A percentile compares a stretch with the other conserved stretches of the same genome.
phyloP scores from a whole-genome alignment of 108 stramenopile species.

The Nitzschia putrida region DNA sequence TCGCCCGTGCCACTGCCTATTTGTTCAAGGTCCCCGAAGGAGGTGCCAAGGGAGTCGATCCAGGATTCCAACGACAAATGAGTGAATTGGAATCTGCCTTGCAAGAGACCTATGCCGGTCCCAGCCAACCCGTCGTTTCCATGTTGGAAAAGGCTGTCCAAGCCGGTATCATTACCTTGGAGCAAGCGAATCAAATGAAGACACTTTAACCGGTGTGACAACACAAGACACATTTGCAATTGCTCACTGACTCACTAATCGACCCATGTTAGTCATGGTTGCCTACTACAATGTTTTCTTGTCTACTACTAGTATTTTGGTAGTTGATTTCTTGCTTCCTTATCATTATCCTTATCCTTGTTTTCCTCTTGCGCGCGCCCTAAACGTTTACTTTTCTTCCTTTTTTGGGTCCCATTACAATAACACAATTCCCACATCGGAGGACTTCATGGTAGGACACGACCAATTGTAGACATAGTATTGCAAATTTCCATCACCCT shows the following conservation, averaged over 20 bases:
- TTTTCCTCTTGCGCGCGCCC: not conserved
- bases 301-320: too few relatives aligned
- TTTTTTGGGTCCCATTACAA: constrained; percentile 55
- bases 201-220: not conserved
- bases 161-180: constrained; percentile 25
- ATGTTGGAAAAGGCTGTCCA: constrained; percentile 15
- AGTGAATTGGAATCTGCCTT: constrained; percentile 43
- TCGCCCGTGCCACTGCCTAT: constrained; percentile 80
- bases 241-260: too few relatives aligned
- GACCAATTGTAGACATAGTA: constrained; percentile 99
- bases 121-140: not conserved
- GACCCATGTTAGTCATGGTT: too few relatives aligned
- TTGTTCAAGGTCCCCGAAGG: constrained; percentile 90
- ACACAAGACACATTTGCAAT: too few relatives aligned
- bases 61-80: constrained; percentile 68
- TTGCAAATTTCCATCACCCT: constrained; percentile 97
- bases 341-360: not conserved
- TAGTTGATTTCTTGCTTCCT: too few relatives aligned
- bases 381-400: too few relatives aligned
- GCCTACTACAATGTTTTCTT: too few relatives aligned
- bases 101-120: constrained; percentile 1
- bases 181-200: constrained; percentile 16
- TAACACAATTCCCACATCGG: constrained; percentile 93
- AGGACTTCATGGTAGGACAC: constrained; percentile 77
- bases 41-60: constrained; percentile 50